These are phyloP conservation scores for Clathrus columnatus DNA, from an alignment of 768 basidiomycete genomes.

Conservation along the genomic window DNA sequence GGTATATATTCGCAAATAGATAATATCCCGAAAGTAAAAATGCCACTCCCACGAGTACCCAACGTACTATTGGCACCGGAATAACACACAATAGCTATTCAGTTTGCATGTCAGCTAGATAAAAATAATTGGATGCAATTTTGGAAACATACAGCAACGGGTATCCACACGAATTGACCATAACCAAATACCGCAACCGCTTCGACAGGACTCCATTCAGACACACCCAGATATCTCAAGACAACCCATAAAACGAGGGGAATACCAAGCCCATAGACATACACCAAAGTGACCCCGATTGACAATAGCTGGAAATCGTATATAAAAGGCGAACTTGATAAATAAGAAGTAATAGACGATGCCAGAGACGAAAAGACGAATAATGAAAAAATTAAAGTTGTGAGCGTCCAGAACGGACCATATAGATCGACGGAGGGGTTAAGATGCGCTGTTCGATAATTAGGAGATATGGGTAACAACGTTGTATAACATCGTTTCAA, in stretches of 20 bases:
- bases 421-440: slow-evolving; percentile 65
- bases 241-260: slow-evolving; percentile 80
- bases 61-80: slow-evolving; percentile 73
- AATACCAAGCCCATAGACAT: slow-evolving; percentile 76
- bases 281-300: slow-evolving; percentile 76
- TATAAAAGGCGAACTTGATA: slow-evolving; percentile 55
- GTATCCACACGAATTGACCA: slow-evolving; percentile 80
- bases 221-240: slow-evolving; percentile 77
- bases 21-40: slow-evolving; percentile 83
- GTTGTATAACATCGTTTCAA: slow-evolving; percentile 70
- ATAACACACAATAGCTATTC: slow-evolving; percentile 74
- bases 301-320: slow-evolving; percentile 85
- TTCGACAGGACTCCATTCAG: slow-evolving; percentile 85
- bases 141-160: slow-evolving; percentile 55
- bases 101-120: neutral
- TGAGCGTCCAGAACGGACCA: slow-evolving; percentile 97
- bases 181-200: slow-evolving; percentile 77
- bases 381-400: slow-evolving; percentile 86
- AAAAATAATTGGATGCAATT: neutral
- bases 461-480: slow-evolving; percentile 54
- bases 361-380: slow-evolving; percentile 92
- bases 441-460: slow-evolving; percentile 55
- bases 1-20: slow-evolving; percentile 78
- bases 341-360: slow-evolving; percentile 79
- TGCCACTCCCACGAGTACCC: slow-evolving; percentile 66